These are phyloP conservation scores for Phytopythium mirpurense DNA, from an alignment of 352 stramenopile genomes.

Conservation along the genomic window DNA sequence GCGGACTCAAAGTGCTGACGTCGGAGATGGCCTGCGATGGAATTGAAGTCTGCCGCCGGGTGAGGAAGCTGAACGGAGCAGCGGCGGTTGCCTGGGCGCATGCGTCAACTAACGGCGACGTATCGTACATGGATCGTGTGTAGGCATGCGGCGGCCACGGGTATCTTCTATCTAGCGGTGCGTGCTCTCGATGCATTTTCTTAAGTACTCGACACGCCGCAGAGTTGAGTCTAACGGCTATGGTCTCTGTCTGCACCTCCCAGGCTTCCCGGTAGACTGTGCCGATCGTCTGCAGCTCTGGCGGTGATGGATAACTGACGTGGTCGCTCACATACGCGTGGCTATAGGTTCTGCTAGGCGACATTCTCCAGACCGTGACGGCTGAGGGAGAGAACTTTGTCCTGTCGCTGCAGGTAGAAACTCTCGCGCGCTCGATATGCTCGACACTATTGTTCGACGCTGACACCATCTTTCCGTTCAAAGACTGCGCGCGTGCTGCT, in stretches of 20 bases:
- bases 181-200: not conserved
- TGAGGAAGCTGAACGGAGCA: conserved; percentile 8
- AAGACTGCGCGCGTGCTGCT: conserved; percentile 38
- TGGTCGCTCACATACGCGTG: not conserved
- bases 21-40: conserved; percentile 45
- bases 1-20: conserved; percentile 51
- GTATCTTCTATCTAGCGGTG: conserved; percentile 86
- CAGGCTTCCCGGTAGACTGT: conserved; percentile 13
- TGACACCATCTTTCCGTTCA: not conserved
- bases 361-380: conserved; percentile 93
- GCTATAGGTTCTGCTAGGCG: conserved; percentile 62
- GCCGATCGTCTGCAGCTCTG: not conserved
- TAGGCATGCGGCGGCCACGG: conserved; percentile 93
- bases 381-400: conserved; percentile 97
- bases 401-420: conserved; percentile 86
- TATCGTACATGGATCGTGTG: not conserved
- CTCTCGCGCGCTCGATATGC: conserved; percentile 6
- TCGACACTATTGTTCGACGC: not conserved
- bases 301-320: not conserved
- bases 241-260: not conserved
- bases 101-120: not conserved
- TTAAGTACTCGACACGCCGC: not conserved
- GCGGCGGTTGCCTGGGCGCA: not conserved
- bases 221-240: not conserved
- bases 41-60: conserved; percentile 45